Base-by-base conservation (phyloP, 371 early-diverging fungal genomes). In the Mortierella sp. region DNA sequence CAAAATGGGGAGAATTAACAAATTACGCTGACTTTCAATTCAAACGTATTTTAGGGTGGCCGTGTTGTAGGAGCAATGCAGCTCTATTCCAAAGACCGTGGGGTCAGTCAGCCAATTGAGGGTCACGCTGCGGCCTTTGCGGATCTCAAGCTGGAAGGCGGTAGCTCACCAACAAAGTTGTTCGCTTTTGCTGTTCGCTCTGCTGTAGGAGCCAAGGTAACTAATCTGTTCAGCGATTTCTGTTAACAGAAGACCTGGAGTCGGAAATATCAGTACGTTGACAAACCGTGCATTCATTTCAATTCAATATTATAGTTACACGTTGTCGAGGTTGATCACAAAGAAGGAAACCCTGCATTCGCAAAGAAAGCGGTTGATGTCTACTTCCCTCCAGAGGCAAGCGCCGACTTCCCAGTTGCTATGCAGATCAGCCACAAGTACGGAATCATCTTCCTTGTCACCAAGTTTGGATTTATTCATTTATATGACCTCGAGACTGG, bases 91-190 rank as follows among this genome's bases (percentile, higher is more conserved):
- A 94, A 90, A 76, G 98, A 97, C 52, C 94, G 97, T 64, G 90
- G 92, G 30, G 97, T 97, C 66, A 95, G 95, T 78, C 99, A 99
- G 84, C 92, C 94, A 62, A 94, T 99, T 62, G 99, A 99, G 86
- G 99, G 97, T 35, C 98, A 98, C 78, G 97, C 98, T 51, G 97
- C 96, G 32, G 95, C 96, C 10, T 99, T 99, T 86, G 97, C 98
- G 30, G 94, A 96, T 47, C 77, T 99, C 58, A 90, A 86, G 68
- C 77, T 97, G 9, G 97, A 97, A 64, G 93, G 92, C 22, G 90
- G 93, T 0, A 70, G 88, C 37, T 85, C 88, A 22, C 93, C 97
- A 5, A 94, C 95, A 64, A 96, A 95, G 78, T 88, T 98, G 26
- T 98, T 99, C 78, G 89, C 97, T 9, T 98, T 99, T 91, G 94